Evolutionary conservation across 805 yeast species (phyloP), one percentile per base, ranked within the genome.

Genomic region (Ascoidea asiatica): DNA sequence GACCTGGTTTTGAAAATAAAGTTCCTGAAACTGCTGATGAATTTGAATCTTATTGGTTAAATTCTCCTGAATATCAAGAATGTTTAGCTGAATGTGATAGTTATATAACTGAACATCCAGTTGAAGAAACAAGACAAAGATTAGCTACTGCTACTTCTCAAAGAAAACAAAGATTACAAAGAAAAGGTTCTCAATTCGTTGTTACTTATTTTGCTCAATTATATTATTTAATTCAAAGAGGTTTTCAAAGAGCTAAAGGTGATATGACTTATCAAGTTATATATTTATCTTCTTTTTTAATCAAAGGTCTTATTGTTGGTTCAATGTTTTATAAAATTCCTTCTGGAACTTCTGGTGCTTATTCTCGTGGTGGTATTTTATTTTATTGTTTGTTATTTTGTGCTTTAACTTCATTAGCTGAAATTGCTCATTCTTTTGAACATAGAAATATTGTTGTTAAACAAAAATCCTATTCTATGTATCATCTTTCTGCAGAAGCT

Each of bases 21-120:
- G 79, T 80, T 19, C 92, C 92, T 4, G 60, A 62, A 19, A 73
- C 80, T 6, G 73, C 88, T 0, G 67, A 63, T 21, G 85, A 81
- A 53, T 81, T 82, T 67, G 74, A 69, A 47, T 58, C 56, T 5
- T 66, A 67, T 51, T 82, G 89, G 90, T 54, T 57, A 38, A 54
- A 63, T 2, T 77, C 85, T 4, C 59, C 64, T 4, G 64, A 67
- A n/a, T 72, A 63, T 52, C 50, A 54, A n/a, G 47, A 55, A 3
- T 62, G 63, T 33, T 52, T 62, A 46, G 42, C 52, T 21, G 56
- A 61, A 41, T 69, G 62, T 61, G 69, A 70, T 21, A 64, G 58
- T 47, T 64, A 67, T 39, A 64, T 67, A 45, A 52, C 58, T 19
- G 62, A 62, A 46, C 71, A 72, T 54, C 67, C 59, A 41, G 66